phyloP scores from a whole-genome alignment of 495 filamentous ascomycete species.

The Hypoxylon fragiforme region DNA sequence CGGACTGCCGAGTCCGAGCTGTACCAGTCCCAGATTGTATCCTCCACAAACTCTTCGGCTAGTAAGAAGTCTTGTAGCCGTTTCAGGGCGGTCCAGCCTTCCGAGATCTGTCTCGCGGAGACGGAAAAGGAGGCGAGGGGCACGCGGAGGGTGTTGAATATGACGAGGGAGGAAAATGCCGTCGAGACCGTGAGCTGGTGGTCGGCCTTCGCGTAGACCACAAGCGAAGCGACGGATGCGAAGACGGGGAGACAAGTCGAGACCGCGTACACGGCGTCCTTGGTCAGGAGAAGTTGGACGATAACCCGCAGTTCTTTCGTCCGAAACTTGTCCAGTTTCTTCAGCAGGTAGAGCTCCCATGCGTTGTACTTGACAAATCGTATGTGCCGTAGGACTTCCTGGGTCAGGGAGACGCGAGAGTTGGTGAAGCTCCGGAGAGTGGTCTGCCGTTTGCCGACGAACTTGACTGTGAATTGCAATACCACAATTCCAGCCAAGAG shows the following conservation, averaged over 20 bases:
- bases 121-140: slow-evolving; percentile 73
- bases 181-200: slow-evolving; percentile 63
- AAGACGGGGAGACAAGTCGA: slow-evolving; percentile 65
- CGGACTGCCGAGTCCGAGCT: slow-evolving; percentile 61
- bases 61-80: slow-evolving; percentile 74
- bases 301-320: slow-evolving; percentile 65
- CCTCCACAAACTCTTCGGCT: slow-evolving; percentile 70
- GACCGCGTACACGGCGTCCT: slow-evolving; percentile 68
- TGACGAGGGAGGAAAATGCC: slow-evolving; percentile 74
- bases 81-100: slow-evolving; percentile 68
- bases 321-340: slow-evolving; percentile 62
- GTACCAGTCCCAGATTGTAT: slow-evolving; percentile 58
- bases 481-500: slow-evolving; percentile 65
- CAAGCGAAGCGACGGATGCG: slow-evolving; percentile 77
- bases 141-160: slow-evolving; percentile 77
- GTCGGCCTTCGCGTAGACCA: slow-evolving; percentile 68
- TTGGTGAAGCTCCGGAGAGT: slow-evolving; percentile 77
- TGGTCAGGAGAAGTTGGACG: slow-evolving; percentile 65
- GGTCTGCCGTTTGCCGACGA: slow-evolving; percentile 59
- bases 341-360: slow-evolving; percentile 74
- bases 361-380: slow-evolving; percentile 81
- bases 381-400: slow-evolving; percentile 74
- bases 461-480: slow-evolving; percentile 62
- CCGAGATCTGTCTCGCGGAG: slow-evolving; percentile 71
- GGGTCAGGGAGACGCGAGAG: slow-evolving; percentile 72